phyloP scores from a whole-genome alignment of 768 basidiomycete species.

The Pholiota molesta region DNA sequence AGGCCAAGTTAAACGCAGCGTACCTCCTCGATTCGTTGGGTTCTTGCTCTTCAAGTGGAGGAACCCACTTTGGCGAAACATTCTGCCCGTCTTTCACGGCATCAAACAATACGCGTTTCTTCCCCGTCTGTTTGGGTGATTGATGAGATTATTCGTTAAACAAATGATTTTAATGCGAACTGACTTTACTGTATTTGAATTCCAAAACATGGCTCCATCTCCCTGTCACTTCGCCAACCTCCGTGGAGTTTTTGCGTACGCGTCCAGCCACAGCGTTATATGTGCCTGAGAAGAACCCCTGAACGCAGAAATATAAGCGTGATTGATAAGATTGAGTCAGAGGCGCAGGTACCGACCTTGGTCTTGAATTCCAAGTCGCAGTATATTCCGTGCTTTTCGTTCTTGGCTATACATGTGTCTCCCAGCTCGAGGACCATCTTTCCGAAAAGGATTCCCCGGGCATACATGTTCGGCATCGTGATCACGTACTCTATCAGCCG shows the following conservation, averaged over 20 bases:
- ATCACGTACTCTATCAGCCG: constrained; percentile 70
- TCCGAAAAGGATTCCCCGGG: constrained; percentile 83
- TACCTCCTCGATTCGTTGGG: constrained; percentile 87
- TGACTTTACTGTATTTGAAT: constrained; percentile 69
- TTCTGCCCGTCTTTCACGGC: constrained; percentile 73
- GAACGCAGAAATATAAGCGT: constrained; percentile 6
- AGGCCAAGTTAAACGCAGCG: constrained; percentile 23
- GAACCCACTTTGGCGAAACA: constrained; percentile 81
- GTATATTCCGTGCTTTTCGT: constrained; percentile 70
- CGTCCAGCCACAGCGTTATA: constrained; percentile 90
- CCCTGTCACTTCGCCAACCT: constrained; percentile 86
- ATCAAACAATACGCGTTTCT: constrained; percentile 84
- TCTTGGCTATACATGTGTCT: constrained; percentile 84
- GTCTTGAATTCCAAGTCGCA: constrained; percentile 98
- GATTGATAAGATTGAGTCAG: neutral
- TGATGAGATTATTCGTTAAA: neutral
- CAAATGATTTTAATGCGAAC: constrained; percentile 12
- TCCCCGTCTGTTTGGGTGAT: constrained; percentile 48
- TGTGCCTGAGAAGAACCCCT: constrained; percentile 97
- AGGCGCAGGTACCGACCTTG: constrained; percentile 56
- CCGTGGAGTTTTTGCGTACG: constrained; percentile 62
- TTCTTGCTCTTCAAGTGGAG: constrained; percentile 86
- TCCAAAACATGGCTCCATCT: constrained; percentile 94
- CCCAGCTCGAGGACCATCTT: constrained; percentile 98
- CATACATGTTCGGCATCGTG: constrained; percentile 99